Conservation (phyloP, 306 rosid genomes). For the Argentina anserina region DNA sequence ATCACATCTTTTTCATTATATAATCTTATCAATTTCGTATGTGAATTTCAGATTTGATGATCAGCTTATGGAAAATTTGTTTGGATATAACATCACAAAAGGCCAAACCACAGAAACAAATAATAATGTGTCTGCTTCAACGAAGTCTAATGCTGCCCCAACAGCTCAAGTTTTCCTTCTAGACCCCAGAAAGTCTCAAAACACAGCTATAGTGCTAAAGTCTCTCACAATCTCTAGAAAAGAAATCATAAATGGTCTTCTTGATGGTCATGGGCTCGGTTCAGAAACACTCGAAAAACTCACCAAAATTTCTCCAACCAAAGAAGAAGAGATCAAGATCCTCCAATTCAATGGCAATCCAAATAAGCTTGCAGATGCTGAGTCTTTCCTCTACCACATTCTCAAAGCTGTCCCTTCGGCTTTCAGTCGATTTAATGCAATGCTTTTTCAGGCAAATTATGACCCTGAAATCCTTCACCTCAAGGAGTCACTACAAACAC, state of each 20-base stretch:
- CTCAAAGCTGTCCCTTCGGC: conserved; percentile 73
- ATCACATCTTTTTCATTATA: not conserved
- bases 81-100: conserved; percentile 51
- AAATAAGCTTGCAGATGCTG: conserved; percentile 62
- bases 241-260: conserved; percentile 58
- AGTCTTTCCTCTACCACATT: conserved; percentile 65
- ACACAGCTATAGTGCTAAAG: conserved; percentile 70
- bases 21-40: not conserved
- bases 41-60: conserved; percentile 62
- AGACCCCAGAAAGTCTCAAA: conserved; percentile 69
- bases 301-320: conserved; percentile 62
- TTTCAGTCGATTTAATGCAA: conserved; percentile 54
- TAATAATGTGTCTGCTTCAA: conserved; percentile 25
- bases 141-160: conserved; percentile 31
- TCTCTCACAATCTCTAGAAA: conserved; percentile 52
- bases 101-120: conserved; percentile 36
- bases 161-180: conserved; percentile 59
- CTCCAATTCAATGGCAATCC: conserved; percentile 60
- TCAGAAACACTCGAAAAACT: conserved; percentile 74
- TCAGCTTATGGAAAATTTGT: conserved; percentile 69
- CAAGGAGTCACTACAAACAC: conserved; percentile 50
- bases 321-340: conserved; percentile 63
- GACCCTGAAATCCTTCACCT: conserved; percentile 56
- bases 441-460: conserved; percentile 66
- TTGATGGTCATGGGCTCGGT: conserved; percentile 64